Conservation (phyloP, 2,329 filamentous ascomycete species). For the Pyrenophora teres region DNA sequence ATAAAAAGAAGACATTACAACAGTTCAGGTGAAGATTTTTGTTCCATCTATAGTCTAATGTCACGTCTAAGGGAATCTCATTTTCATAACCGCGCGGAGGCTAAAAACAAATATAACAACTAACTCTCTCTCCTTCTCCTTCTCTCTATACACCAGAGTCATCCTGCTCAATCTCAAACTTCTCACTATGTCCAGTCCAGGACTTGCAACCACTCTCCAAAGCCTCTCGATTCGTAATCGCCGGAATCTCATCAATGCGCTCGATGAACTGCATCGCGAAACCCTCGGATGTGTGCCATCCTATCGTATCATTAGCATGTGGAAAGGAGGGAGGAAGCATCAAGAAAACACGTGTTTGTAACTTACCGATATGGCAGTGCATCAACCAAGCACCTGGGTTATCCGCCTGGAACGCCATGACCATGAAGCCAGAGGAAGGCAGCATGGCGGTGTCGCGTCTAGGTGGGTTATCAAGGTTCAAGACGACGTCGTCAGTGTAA, state of each 20-base stretch:
- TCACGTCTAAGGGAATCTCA: too few relatives aligned
- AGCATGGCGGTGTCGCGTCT: conserved; percentile 42
- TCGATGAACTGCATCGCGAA: conserved; percentile 44
- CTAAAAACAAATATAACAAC: too few relatives aligned
- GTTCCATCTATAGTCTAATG: too few relatives aligned
- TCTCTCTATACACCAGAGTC: conserved; percentile 31
- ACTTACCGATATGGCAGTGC: conserved; percentile 45
- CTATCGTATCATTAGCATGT: not conserved
- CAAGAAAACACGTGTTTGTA: too few relatives aligned
- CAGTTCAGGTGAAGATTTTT: too few relatives aligned
- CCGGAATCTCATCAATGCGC: conserved; percentile 32
- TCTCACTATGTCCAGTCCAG: conserved; percentile 19
- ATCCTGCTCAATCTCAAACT: conserved; percentile 28
- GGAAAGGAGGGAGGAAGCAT: not conserved
- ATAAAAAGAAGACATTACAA: too few relatives aligned
- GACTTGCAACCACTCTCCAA: conserved; percentile 15
- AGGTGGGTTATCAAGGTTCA: conserved; percentile 40
- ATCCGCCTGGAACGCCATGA: conserved; percentile 43
- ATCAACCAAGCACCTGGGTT: conserved; percentile 47
- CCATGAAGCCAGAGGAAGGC: conserved; percentile 38
- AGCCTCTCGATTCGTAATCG: conserved; percentile 15
- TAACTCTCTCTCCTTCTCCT: too few relatives aligned
- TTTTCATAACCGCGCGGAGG: too few relatives aligned
- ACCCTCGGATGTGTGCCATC: conserved; percentile 43
- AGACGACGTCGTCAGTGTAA: conserved; percentile 15